phyloP scores from a whole-genome alignment of 78 protist species.

The Isochrysis galbana region DNA sequence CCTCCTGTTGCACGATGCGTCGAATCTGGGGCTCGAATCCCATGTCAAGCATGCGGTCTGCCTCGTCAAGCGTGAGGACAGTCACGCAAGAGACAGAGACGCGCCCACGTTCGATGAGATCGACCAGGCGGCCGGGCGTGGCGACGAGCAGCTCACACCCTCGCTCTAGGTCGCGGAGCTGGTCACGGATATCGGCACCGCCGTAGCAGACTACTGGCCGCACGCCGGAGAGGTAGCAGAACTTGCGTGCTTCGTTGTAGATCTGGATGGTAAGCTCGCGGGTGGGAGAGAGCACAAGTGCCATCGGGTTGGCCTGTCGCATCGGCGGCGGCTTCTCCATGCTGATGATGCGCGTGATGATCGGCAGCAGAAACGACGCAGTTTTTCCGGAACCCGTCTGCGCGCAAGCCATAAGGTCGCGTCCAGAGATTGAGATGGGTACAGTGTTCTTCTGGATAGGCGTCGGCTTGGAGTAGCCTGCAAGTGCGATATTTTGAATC shows the following conservation, averaged over 20 bases:
- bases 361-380: conserved; percentile 81
- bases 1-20: not conserved
- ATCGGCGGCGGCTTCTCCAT: not conserved
- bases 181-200: conserved; percentile 79
- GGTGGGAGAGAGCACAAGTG: conserved; percentile 94
- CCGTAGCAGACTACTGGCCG: not conserved
- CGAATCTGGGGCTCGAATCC: conserved; percentile 55
- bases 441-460: conserved; percentile 93
- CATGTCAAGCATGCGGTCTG: conserved; percentile 68
- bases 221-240: not conserved
- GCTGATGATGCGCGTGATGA: not conserved
- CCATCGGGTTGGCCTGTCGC: too few species aligned
- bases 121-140: conserved; percentile 97
- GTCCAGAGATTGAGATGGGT: conserved; percentile 72
- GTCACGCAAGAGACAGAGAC: not conserved
- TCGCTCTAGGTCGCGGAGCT: conserved; percentile 78
- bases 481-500: conserved; percentile 55
- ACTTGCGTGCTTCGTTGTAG: conserved; percentile 55
- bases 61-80: conserved; percentile 47
- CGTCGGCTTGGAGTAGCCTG: conserved; percentile 82
- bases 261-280: conserved; percentile 96
- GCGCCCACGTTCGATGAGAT: conserved; percentile 66
- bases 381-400: conserved; percentile 92
- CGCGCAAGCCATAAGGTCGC: conserved; percentile 98
- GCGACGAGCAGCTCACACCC: conserved; percentile 88